phyloP scores from a whole-genome alignment of 441 rosid species.

The Pelargonium citronellum region DNA sequence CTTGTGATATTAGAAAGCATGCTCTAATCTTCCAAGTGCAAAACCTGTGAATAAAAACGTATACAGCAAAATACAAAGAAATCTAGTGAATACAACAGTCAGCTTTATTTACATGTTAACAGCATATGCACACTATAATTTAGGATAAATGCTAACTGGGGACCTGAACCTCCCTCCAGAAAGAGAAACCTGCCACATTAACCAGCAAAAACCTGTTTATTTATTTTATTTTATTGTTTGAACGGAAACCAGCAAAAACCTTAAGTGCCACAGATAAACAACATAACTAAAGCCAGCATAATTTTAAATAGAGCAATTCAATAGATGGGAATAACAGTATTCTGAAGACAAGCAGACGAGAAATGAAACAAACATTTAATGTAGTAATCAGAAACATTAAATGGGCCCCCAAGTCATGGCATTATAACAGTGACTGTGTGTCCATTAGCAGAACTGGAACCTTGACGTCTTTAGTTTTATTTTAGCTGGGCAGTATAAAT shows the following conservation, averaged over 20 bases:
- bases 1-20: too few species aligned
- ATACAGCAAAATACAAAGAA: background rate
- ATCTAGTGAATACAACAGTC: background rate
- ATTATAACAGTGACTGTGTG: too few species aligned
- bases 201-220: constrained; percentile 28
- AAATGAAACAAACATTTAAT: background rate
- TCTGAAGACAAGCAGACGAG: background rate
- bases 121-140: background rate
- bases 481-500: too few species aligned
- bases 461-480: too few species aligned
- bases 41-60: background rate
- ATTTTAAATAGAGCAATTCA: background rate
- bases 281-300: background rate
- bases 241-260: too few species aligned
- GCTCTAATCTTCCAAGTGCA: background rate
- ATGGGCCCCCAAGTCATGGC: too few species aligned
- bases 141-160: background rate
- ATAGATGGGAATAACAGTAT: background rate
- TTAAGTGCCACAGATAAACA: constrained; percentile 17
- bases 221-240: too few species aligned
- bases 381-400: too few species aligned
- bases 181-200: constrained; percentile 82
- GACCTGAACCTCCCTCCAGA: constrained; percentile 71
- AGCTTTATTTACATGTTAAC: background rate
- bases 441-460: too few species aligned